These are phyloP conservation scores for Paragyromitra xinjiangensis DNA, from an alignment of 495 filamentous ascomycete species.

Conservation along the genomic window DNA sequence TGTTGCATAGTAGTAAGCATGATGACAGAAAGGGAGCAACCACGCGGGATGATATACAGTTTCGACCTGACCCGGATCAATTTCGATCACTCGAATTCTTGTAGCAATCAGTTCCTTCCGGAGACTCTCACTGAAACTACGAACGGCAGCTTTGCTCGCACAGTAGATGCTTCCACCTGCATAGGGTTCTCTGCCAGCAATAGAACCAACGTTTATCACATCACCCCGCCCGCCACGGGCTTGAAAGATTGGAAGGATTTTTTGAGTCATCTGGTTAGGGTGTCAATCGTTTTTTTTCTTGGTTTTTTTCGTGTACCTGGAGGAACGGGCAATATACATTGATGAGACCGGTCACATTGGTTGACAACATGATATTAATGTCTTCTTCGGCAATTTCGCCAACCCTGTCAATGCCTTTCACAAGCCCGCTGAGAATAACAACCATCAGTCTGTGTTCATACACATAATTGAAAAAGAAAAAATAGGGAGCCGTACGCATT, in stretches of 20 bases:
- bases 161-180: constrained; percentile 94
- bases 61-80: constrained; percentile 97
- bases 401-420: constrained; percentile 86
- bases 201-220: constrained; percentile 96
- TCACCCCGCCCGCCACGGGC: constrained; percentile 84
- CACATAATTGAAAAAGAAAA: neutral
- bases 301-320: neutral
- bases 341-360: constrained; percentile 93
- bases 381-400: constrained; percentile 84
- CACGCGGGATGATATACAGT: constrained; percentile 63
- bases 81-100: constrained; percentile 85
- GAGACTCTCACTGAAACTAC: constrained; percentile 86
- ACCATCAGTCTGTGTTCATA: constrained; percentile 18
- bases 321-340: constrained; percentile 60
- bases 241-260: constrained; percentile 84
- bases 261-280: constrained; percentile 78
- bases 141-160: constrained; percentile 92
- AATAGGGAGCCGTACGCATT: constrained; percentile 77
- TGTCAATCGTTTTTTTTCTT: constrained; percentile 10
- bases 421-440: constrained; percentile 70
- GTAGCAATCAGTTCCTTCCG: constrained; percentile 88
- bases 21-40: neutral
- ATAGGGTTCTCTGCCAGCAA: constrained; percentile 92
- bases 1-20: constrained; percentile 8
- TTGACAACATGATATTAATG: constrained; percentile 85